Conservation (phyloP, 257 asterid genomes). For the Datura wrightii region DNA sequence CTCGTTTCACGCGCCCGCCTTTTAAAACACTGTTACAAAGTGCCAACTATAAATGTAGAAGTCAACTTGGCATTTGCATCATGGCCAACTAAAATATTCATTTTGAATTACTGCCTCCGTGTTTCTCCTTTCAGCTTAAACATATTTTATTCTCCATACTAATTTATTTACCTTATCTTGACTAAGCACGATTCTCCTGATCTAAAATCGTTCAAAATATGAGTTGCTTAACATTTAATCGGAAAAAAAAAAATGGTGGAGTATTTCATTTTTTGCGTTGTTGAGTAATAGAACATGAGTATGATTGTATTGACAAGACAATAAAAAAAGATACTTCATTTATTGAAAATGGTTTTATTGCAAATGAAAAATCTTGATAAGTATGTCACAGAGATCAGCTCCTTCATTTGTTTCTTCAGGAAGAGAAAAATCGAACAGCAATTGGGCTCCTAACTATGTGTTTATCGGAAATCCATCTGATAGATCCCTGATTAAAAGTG, state of each 20-base stretch:
- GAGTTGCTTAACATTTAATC: background rate
- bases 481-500: conserved; percentile 36
- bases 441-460: conserved; percentile 39
- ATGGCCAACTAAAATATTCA: conserved; percentile 5
- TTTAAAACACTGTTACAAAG: background rate
- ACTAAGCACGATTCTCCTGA: background rate
- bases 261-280: background rate
- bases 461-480: conserved; percentile 39
- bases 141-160: background rate
- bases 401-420: background rate
- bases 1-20: too few species aligned
- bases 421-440: background rate
- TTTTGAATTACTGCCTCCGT: background rate
- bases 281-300: background rate
- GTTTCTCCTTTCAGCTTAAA: background rate
- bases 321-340: background rate
- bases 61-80: background rate
- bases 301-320: background rate
- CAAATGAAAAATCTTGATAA: background rate
- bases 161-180: background rate
- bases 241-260: background rate
- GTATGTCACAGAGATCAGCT: background rate
- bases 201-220: background rate
- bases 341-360: background rate
- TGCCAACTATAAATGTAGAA: conserved; percentile 3